Conservation (phyloP, 768 basidiomycete species). For the Pseudohyphozyma bogoriensis region DNA sequence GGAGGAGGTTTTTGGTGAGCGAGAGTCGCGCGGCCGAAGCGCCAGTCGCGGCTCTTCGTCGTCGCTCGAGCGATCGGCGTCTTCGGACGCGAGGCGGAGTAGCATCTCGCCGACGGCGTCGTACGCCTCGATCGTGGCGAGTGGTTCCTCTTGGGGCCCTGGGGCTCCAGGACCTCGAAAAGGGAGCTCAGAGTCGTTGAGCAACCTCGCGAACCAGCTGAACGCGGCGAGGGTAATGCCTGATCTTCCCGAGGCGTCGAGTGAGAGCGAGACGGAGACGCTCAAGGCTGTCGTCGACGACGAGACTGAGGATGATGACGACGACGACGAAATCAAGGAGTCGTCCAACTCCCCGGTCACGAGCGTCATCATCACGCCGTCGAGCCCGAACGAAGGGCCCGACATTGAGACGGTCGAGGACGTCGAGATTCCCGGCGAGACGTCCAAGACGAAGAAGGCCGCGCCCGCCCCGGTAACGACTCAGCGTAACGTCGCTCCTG, state of each 20-base stretch:
- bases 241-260: conserved; percentile 15
- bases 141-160: not conserved
- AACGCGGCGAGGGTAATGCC: not conserved
- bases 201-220: not conserved
- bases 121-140: conserved; percentile 7
- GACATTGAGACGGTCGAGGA: conserved; percentile 17
- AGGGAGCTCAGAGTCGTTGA: conserved; percentile 1
- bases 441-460: not conserved
- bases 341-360: not conserved
- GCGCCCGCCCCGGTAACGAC: not conserved
- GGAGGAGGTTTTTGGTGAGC: conserved; percentile 5
- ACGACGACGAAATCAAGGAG: conserved; percentile 14
- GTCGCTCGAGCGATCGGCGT: conserved; percentile 21
- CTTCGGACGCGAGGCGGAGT: conserved; percentile 9
- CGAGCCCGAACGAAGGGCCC: not conserved
- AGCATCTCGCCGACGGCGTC: conserved; percentile 18
- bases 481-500: not conserved
- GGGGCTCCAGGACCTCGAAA: not conserved
- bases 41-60: conserved; percentile 17
- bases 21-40: conserved; percentile 14
- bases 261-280: conserved; percentile 12
- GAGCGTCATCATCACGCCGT: not conserved
- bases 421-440: not conserved
- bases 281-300: too few species aligned
- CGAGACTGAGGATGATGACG: conserved; percentile 5